Percentiles rank a stretch among this genome's conserved stretches.
Conservation (phyloP, 129 eudicot genomes). For the Pulicaria dysenterica region DNA sequence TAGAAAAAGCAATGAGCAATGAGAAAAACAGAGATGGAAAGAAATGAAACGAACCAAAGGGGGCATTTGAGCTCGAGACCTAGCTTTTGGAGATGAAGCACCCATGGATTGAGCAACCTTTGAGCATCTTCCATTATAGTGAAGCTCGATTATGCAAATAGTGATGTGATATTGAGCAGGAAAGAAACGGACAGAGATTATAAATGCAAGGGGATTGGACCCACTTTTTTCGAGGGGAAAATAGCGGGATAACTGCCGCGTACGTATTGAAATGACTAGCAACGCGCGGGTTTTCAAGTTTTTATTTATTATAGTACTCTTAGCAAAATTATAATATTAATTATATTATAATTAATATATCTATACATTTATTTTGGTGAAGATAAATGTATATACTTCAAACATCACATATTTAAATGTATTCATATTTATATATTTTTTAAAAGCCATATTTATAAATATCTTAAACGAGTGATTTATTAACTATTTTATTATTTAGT, state of each 20-base stretch:
- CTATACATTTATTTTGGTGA: too few relatives aligned
- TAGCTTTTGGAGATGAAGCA: slow-evolving; percentile 75
- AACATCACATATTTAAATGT: too few relatives aligned
- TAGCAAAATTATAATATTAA: too few relatives aligned
- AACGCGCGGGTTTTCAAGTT: slow-evolving; percentile 28
- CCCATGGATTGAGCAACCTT: slow-evolving; percentile 63
- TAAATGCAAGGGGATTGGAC: background rate
- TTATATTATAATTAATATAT: too few relatives aligned
- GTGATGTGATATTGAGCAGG: background rate
- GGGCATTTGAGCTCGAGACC: slow-evolving; percentile 90
- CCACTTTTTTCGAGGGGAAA: slow-evolving; percentile 15
- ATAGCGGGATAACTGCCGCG: slow-evolving; percentile 37
- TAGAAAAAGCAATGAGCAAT: background rate
- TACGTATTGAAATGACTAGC: slow-evolving; percentile 2
- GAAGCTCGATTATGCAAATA: background rate
- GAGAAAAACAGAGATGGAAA: background rate
- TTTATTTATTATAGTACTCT: too few relatives aligned
- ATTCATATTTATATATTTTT: too few relatives aligned
- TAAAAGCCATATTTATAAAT: too few relatives aligned
- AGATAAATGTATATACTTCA: too few relatives aligned
- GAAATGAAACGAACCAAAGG: slow-evolving; percentile 50
- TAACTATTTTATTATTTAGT: too few relatives aligned
- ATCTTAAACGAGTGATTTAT: too few relatives aligned
- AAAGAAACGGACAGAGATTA: background rate
- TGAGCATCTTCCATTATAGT: slow-evolving; percentile 29